These are phyloP conservation scores for Salvia hispanica DNA, from an alignment of 257 asterid genomes.

Conservation along the genomic window DNA sequence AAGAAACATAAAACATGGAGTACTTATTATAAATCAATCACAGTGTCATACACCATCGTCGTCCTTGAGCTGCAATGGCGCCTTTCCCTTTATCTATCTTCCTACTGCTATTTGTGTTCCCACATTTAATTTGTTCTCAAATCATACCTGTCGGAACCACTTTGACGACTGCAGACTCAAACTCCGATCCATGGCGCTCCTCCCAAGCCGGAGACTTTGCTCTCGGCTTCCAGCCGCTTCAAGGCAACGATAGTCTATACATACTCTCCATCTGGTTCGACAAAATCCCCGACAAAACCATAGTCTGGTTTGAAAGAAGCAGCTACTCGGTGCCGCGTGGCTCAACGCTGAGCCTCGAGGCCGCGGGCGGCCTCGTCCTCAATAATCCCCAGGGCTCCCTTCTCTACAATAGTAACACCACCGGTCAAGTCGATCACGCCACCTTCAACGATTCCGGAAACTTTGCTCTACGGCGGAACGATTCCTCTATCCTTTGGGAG, in stretches of 20 bases:
- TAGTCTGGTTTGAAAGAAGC: conserved; percentile 48
- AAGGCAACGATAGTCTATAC: conserved; percentile 24
- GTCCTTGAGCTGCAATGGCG: neutral
- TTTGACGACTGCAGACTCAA: conserved; percentile 41
- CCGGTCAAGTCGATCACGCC: conserved; percentile 35
- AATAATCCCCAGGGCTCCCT: conserved; percentile 34
- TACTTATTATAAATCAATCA: no score
- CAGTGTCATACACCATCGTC: no score
- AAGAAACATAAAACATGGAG: no score
- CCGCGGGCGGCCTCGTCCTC: conserved; percentile 44
- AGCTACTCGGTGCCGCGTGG: conserved; percentile 42
- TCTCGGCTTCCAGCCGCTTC: conserved; percentile 52
- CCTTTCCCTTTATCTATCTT: neutral
- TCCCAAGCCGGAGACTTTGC: conserved; percentile 53
- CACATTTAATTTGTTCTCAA: conserved; percentile 35
- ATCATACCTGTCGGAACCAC: conserved; percentile 28
- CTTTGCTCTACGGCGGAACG: conserved; percentile 35
- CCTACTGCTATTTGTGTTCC: conserved; percentile 14
- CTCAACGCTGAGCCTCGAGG: conserved; percentile 39
- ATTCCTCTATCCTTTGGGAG: conserved; percentile 48
- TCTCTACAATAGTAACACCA: conserved; percentile 29
- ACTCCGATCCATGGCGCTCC: conserved; percentile 55
- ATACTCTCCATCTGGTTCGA: conserved; percentile 57
- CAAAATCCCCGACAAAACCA: conserved; percentile 45
- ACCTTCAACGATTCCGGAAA: conserved; percentile 58